Evolutionary conservation across 345 rosid species (phyloP), one percentile per base, ranked within the genome.

Genomic region (Erucastrum elatum): DNA sequence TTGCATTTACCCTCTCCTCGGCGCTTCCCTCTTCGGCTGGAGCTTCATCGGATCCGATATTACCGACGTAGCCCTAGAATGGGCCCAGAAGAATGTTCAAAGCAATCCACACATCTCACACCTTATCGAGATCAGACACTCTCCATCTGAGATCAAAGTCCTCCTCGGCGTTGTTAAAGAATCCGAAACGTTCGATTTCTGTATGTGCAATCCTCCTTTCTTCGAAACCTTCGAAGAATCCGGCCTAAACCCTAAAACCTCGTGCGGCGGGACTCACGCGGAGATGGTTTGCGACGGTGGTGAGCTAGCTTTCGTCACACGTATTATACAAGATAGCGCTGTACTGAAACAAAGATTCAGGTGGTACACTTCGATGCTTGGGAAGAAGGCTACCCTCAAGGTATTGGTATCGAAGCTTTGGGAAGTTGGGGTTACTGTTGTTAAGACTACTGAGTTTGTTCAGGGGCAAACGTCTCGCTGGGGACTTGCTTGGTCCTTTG

Each of bases 151-250:
- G 56, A 49, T 13, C 55, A 13, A 1, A 15, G 17, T 91, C 71
- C 94, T 93, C 80, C 56, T 83, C 33, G 91, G 88, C 70, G 91
- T 90, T 73, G 91, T 91, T 55, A 86, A 58, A 70, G 89, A 91
- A 33, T 86, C 81, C 3, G 97, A 95, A 88, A 86, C 80, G 21
- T 95, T 91, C 46, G 98, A 93, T 75, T 95, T 95, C 80, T 93
- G 98, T 90, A 90, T 93, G 96, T 91, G 89, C 70, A 93, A 95
- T 82, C 99, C 99, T 86, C 99, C 99, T 2, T 95, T 93, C 86
- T 95, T 95, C 26, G 90, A 89, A 79, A 84, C 84, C 66, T 84
- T 89, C 79, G 94, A 88, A 77, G 93, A 89, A 84, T 85, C 93
- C 66, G 97, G 98, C 34, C 87, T 91, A 49, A 95, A 95, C 74